Evolutionary conservation across 2,329 filamentous ascomycete species (phyloP), one percentile per base, ranked within the genome.

Genomic region (Chaetomium globosum): DNA sequence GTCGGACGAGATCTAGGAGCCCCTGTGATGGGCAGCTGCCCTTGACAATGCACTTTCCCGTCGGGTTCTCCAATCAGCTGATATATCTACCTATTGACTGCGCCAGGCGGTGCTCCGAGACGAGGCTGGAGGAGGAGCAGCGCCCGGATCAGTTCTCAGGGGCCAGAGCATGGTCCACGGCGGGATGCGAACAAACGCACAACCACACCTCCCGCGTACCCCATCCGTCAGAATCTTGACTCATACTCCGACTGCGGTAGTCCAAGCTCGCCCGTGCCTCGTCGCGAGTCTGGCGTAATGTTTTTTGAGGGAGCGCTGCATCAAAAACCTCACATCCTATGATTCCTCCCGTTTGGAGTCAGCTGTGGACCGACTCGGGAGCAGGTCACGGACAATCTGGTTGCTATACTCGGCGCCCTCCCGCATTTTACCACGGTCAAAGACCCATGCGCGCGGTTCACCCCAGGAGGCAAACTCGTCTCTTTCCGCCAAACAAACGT

Each of bases 31-130:
- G 39, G 53, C 52, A 49, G 46, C 54, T 36, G 54, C 58, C 61
- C 59, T 66, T 65, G 59, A 65, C 57, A 19, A 69, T 72, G 71
- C 69, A 66, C 55, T 62, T 68, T 64, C 56, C 70, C 70, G 69
- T 61, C 63, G 63, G 53, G 39, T 60, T 65, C 67, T 61, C 70
- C 67, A 70, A 70, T 70, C 60, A 61, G 46, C 61, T 58, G 52
- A 30, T 51, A 48, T 58, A 55, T 59, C 59, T 64, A 39, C 59
- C 59, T 58, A 65, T 59, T 51, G 57, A 63, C 61, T 65, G 54
- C 53, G 36, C 49, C 63, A 51, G 31, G 5, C 5, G 54, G 59
- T 54, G 59, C 21, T 48, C 60, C 61, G 65, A 61, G 61, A 61
- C 48, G 58, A 70, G 62, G 63, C 59, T 43, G 13, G 9, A 33